phyloP scores from a whole-genome alignment of 164 flowering plant genomes.

The Litsea cubeba region DNA sequence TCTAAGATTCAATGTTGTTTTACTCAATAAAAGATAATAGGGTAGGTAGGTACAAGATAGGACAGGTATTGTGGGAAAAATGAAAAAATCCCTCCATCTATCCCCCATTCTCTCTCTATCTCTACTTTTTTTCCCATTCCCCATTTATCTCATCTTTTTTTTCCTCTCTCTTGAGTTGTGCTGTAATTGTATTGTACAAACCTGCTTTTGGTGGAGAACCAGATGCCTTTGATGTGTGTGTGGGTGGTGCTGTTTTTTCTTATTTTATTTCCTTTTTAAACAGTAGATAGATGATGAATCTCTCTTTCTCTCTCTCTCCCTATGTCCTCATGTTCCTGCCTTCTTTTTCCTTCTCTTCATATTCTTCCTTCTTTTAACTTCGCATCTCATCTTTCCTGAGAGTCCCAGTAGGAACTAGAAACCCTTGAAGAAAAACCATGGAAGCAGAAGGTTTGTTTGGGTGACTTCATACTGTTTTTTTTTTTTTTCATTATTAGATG shows the following conservation, averaged over 20 bases:
- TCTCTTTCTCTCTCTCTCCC: slow-evolving; percentile 3
- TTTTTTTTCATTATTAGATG: background rate
- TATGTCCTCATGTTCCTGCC: slow-evolving; percentile 8
- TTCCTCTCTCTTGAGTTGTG: background rate
- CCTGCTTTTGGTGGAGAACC: slow-evolving; percentile 50
- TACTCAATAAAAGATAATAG: slow-evolving; percentile 13
- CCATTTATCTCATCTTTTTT: background rate
- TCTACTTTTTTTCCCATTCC: slow-evolving; percentile 3
- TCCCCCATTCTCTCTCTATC: background rate
- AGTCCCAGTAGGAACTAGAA: background rate
- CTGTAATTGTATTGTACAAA: slow-evolving; percentile 9
- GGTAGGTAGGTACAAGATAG: slow-evolving; percentile 30
- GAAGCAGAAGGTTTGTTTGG: slow-evolving; percentile 15
- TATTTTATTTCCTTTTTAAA: too few species aligned
- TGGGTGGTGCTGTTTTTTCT: slow-evolving; percentile 56
- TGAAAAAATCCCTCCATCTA: background rate
- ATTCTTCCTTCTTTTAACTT: background rate
- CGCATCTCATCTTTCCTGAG: background rate
- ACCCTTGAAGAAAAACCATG: slow-evolving; percentile 4
- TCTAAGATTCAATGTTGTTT: slow-evolving; percentile 11
- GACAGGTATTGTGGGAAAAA: slow-evolving; percentile 24
- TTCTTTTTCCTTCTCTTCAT: slow-evolving; percentile 7
- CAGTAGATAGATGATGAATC: background rate
- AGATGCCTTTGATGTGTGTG: slow-evolving; percentile 70
- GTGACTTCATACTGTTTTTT: slow-evolving; percentile 13